Percentiles rank a stretch among this genome's conserved stretches.
Evolutionary conservation across 306 rosid genomes (phyloP).

Genomic region (Rosa rugosa): DNA sequence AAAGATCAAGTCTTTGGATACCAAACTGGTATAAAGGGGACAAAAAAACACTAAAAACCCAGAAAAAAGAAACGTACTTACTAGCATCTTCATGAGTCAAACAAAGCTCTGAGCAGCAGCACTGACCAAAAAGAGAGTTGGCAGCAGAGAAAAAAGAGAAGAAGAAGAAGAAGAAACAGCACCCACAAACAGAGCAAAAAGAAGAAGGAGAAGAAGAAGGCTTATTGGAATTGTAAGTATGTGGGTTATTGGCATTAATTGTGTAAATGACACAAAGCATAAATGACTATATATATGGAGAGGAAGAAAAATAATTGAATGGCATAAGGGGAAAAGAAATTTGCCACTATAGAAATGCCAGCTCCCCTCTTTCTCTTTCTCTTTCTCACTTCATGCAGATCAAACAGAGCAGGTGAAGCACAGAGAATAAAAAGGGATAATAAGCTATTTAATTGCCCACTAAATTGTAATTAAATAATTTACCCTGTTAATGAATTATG

Average conservation of each 20-base stretch:
- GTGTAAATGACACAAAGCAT: slow-evolving; percentile 56
- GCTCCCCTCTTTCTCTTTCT: slow-evolving; percentile 23
- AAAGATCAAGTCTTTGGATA: slow-evolving; percentile 27
- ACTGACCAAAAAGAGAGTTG: slow-evolving; percentile 40
- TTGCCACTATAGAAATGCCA: slow-evolving; percentile 43
- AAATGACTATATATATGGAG: slow-evolving; percentile 37
- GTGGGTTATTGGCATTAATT: slow-evolving; percentile 63
- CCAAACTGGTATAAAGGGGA: slow-evolving; percentile 5
- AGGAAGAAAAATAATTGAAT: slow-evolving; percentile 12
- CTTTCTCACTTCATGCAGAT: slow-evolving; percentile 13
- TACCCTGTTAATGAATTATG: slow-evolving; percentile 37
- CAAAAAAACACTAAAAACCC: background rate
- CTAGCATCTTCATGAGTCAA: slow-evolving; percentile 85
- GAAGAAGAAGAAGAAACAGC: slow-evolving; percentile 30
- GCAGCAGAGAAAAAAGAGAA: slow-evolving; percentile 25
- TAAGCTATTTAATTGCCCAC: slow-evolving; percentile 29
- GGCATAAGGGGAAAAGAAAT: slow-evolving; percentile 11
- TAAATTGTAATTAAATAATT: slow-evolving; percentile 36
- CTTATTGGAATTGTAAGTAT: slow-evolving; percentile 25
- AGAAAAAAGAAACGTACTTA: slow-evolving; percentile 83
- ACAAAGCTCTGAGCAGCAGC: slow-evolving; percentile 37
- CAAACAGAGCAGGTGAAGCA: background rate
- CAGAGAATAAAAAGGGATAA: background rate
- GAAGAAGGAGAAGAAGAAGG: background rate
- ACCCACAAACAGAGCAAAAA: background rate